Percentiles rank a stretch among this genome's conserved stretches.
Conservation (phyloP, 2,329 filamentous ascomycete genomes). For the Harringtonia aguacate region DNA sequence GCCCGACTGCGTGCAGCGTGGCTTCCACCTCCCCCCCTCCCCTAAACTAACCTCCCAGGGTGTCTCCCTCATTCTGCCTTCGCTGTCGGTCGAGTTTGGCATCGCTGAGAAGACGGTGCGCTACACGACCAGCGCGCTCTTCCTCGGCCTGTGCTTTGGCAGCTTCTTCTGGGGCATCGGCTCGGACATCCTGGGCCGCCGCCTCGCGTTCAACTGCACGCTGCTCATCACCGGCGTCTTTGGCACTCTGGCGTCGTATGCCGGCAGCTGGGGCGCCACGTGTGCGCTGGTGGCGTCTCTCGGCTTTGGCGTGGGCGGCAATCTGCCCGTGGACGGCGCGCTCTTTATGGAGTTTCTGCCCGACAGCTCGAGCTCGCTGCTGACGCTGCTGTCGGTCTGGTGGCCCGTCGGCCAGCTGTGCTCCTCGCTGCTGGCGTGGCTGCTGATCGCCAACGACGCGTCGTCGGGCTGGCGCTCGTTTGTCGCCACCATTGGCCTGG, state of each 20-base stretch:
- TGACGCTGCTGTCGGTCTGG: slow-evolving; percentile 76
- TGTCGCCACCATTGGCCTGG: slow-evolving; percentile 56
- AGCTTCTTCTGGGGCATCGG: slow-evolving; percentile 74
- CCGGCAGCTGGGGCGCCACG: slow-evolving; percentile 54
- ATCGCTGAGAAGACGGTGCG: slow-evolving; percentile 60
- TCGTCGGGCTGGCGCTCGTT: slow-evolving; percentile 71
- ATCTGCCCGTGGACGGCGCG: slow-evolving; percentile 68
- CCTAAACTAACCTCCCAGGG: slow-evolving; percentile 39
- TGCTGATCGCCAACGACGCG: slow-evolving; percentile 47
- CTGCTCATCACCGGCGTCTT: slow-evolving; percentile 66
- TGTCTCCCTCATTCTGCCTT: slow-evolving; percentile 66
- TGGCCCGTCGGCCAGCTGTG: slow-evolving; percentile 77
- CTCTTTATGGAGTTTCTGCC: slow-evolving; percentile 79
- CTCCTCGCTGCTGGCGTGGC: slow-evolving; percentile 64
- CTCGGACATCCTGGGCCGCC: slow-evolving; percentile 67
- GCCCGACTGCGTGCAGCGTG: not conserved
- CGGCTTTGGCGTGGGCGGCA: slow-evolving; percentile 63
- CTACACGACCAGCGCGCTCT: slow-evolving; percentile 71
- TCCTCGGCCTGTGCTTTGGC: slow-evolving; percentile 65
- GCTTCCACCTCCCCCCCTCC: too few species aligned
- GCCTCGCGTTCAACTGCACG: slow-evolving; percentile 72
- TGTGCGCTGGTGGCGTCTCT: slow-evolving; percentile 51
- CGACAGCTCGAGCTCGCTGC: slow-evolving; percentile 57
- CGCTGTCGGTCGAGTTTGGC: slow-evolving; percentile 63
- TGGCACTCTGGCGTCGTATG: slow-evolving; percentile 58